A percentile compares a stretch with the other conserved stretches of the same genome.
phyloP scores from a whole-genome alignment of 169 alveolate genomes.

The Cryptosporidium tyzzeri region DNA sequence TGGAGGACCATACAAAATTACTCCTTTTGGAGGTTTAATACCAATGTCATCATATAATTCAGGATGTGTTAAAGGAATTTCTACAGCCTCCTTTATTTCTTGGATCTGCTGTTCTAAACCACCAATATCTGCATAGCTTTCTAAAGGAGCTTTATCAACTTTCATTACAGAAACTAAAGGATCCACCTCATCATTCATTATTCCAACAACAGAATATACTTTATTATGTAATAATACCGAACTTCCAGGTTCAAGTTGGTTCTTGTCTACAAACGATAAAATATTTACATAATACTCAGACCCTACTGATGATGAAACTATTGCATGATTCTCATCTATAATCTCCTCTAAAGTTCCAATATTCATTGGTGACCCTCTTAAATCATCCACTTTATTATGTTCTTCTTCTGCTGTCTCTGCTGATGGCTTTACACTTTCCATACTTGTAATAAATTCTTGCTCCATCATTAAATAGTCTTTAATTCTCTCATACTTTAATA shows the following conservation, averaged over 20 bases:
- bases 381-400: conserved; percentile 92
- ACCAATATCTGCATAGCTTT: conserved; percentile 99
- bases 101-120: conserved; percentile 98
- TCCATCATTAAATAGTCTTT: conserved; percentile 96
- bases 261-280: conserved; percentile 97
- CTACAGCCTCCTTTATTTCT: conserved; percentile 94
- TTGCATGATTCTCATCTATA: conserved; percentile 98
- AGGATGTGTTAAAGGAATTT: conserved; percentile 98
- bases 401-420: conserved; percentile 90
- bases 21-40: conserved; percentile 95
- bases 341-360: conserved; percentile 98
- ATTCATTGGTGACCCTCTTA: conserved; percentile 98
- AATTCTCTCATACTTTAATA: conserved; percentile 92
- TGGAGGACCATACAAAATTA: conserved; percentile 94
- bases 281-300: conserved; percentile 98
- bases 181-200: conserved; percentile 97
- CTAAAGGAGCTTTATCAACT: conserved; percentile 99
- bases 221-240: conserved; percentile 96
- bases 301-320: conserved; percentile 97
- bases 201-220: conserved; percentile 96
- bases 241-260: conserved; percentile 97
- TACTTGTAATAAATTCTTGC: conserved; percentile 92
- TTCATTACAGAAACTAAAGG: conserved; percentile 97
- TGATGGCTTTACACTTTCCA: conserved; percentile 86
- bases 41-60: conserved; percentile 99